Evolutionary conservation across 208 protist species (phyloP), one percentile per base, ranked within the genome.

Genomic region (Crithidia brevicula): DNA sequence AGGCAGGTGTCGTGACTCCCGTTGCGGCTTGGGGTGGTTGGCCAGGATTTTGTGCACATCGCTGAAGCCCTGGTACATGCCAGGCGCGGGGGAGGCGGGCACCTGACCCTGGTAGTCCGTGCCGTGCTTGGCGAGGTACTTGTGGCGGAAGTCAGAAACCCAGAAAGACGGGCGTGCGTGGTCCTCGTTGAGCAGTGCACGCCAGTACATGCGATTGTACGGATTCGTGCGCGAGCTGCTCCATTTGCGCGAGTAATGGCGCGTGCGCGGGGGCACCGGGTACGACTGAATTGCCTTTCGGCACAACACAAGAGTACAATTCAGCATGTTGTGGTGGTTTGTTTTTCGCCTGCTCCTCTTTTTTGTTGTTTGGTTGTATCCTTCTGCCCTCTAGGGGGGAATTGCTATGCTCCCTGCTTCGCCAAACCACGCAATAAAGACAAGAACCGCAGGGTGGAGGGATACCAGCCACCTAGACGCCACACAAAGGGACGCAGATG

Each of bases 71-170:
- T 97, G 93, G 68, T 97, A 97, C 30, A 79, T 86, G 23, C 93
- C 93, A 20, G 93, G 93, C 20, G 85, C 83, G 22, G 93, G 90
- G 3, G 88, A 92, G 9, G 86, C 72, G 4, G 93, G 93, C 31
- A 97, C 90, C 51, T 81, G 77, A 6, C 93, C 93, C 49, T 93
- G 86, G 58, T 80, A 97, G 56, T 97, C 93, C 20, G 79, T 88
- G 50, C 93, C 93, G 62, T 89, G 90, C 59, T 88, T 82, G 34
- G 83, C 81, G 1, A 97, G 75, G 59, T 97, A 92, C 58, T 83
- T 75, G 68, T 97, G 93, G 27, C 87, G 83, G 60, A 97, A 97
- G 74, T 97, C 93, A 31, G 93, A 97, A 16, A 92, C 86, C 91
- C 93, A 97, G 56, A 97, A 96, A 18, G 88, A 95, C 20, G 88